Base-by-base conservation (phyloP, 805 yeast species). In the Wickerhamiella spandovensis region DNA sequence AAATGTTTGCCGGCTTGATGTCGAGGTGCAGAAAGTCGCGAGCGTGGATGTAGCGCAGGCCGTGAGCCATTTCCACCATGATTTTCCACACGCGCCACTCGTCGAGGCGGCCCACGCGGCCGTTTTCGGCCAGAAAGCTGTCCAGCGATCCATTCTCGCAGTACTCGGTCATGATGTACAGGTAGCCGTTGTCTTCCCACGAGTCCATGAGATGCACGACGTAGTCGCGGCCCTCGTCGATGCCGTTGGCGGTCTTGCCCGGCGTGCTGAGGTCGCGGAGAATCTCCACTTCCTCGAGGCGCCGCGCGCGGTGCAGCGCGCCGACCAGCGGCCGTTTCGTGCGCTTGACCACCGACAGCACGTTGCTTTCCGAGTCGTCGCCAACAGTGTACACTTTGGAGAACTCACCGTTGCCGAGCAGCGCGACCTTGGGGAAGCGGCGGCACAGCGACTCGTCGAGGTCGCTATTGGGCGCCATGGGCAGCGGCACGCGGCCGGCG, bases 51-150 rank as follows among this genome's bases (percentile, higher is more conserved):
- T 79, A 88, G 56, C 78, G 73, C 53, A 92, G 69, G 0, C 97
- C 98, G 45, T 52, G 73, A 42, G 86, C 67, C 17, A 89, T 72
- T 63, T 90, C 98, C 48, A 83, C 81, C 56, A 92, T 71, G 44
- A 92, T 90, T 68, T 92, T 92, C 98, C 98, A 92, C 41, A 90
- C 89, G 58, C 98, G 76, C 83, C 96, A 92, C 64, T 92, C 98
- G 63, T 92, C 98, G 48, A 92, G 72, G 58, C 81, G 81, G 28
- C 85, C 77, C 41, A 81, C 74, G 46, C 82, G 79, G 21, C 86
- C 87, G 63, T 80, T 82, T 56, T 84, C 94, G 30, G 79, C 74
- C 48, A 92, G 66, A 61, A 90, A 92, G 52, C 78, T 77, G 60
- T 81, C 92, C 51, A 92, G 68, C 21, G 92, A 84, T 1, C 97